Evolutionary conservation across 345 rosid species (phyloP).

Genomic region (Angophora floribunda): DNA sequence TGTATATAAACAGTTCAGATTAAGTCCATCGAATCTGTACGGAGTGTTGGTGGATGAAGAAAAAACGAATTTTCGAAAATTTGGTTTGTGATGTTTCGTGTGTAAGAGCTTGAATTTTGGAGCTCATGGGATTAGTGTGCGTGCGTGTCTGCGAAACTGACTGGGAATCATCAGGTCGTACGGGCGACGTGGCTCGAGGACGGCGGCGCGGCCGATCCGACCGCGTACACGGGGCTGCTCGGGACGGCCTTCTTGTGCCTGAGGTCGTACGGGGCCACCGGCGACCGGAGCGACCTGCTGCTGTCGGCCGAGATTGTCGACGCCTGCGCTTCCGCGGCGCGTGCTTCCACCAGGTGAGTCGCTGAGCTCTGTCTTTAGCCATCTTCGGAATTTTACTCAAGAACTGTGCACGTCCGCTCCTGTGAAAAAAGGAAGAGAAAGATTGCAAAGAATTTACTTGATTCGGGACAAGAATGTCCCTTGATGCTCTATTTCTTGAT

Average conservation of each 20-base stretch:
- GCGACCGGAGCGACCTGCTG: conserved; percentile 40
- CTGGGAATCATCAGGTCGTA: conserved; percentile 32
- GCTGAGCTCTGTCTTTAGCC: not conserved
- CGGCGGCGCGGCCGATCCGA: conserved; percentile 34
- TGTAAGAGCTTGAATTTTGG: not conserved
- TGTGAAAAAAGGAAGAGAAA: not conserved
- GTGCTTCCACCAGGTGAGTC: conserved; percentile 45
- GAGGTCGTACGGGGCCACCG: conserved; percentile 68
- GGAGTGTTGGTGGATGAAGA: not conserved
- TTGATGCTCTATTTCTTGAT: not conserved
- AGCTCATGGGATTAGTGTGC: not conserved
- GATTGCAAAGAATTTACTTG: not conserved
- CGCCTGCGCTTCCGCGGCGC: conserved; percentile 37
- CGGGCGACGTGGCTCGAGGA: conserved; percentile 43
- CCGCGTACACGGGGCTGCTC: conserved; percentile 59
- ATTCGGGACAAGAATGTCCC: not conserved
- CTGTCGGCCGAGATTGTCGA: conserved; percentile 56
- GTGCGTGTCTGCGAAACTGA: not conserved
- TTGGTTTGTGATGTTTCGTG: not conserved
- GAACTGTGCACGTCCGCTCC: not conserved
- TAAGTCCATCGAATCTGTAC: not conserved
- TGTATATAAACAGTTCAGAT: no score
- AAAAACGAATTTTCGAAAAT: not conserved
- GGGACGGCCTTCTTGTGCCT: conserved; percentile 80
- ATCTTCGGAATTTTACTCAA: not conserved